Conservation (phyloP, 306 rosid species). For the Quercus bicolor region DNA sequence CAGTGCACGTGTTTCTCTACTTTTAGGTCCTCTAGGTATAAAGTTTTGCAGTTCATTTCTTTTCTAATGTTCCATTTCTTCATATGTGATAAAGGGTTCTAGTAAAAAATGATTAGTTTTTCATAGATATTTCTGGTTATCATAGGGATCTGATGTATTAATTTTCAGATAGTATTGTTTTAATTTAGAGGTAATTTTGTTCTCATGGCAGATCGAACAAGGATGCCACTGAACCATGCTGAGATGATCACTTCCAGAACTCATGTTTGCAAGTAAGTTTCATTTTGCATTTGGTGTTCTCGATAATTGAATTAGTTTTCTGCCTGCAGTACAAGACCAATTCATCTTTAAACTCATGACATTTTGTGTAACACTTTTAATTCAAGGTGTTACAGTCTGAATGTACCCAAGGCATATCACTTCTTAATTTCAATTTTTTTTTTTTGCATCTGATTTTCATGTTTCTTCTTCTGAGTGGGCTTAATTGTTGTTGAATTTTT, state of each 20-base stretch:
- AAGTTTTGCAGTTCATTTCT: background rate
- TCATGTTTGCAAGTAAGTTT: conserved; percentile 53
- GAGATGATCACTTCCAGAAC: conserved; percentile 57
- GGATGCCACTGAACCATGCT: conserved; percentile 56
- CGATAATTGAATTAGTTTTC: background rate
- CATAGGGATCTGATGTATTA: background rate
- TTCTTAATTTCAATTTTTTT: too few species aligned
- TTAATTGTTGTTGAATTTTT: too few species aligned
- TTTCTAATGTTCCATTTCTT: background rate
- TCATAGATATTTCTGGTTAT: background rate
- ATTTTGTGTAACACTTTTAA: background rate
- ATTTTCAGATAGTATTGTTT: background rate
- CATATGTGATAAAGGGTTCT: too few species aligned
- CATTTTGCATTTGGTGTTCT: background rate
- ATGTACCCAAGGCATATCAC: too few species aligned
- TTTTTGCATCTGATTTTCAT: too few species aligned
- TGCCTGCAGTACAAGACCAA: background rate
- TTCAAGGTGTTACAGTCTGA: background rate
- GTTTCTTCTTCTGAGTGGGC: too few species aligned
- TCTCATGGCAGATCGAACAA: conserved; percentile 56
- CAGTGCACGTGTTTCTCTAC: background rate
- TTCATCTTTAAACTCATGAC: background rate
- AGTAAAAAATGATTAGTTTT: background rate
- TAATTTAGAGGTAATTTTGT: background rate
- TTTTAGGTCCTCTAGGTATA: background rate